A percentile compares a stretch with the other conserved stretches of the same genome.
phyloP scores from a whole-genome alignment of 2,329 filamentous ascomycete species.

The Fusarium denticulatum region DNA sequence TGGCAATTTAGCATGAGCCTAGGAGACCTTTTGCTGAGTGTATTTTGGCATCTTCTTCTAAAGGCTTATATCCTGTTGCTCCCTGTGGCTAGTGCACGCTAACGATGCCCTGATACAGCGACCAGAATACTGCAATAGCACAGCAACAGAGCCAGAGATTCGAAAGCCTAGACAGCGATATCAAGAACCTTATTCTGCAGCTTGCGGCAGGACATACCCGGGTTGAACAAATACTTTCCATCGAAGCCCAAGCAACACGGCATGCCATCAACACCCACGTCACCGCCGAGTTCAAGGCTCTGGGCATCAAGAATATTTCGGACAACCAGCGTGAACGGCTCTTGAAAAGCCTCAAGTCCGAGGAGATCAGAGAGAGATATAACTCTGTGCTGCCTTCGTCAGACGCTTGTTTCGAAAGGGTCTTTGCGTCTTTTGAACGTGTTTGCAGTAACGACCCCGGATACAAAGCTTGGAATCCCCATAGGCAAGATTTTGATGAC shows the following conservation, averaged over 20 bases:
- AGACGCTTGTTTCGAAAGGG: not conserved
- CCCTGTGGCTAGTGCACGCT: too few species aligned
- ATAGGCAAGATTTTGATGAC: too few species aligned
- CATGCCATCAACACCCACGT: not conserved
- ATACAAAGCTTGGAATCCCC: not conserved
- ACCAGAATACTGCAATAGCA: not conserved
- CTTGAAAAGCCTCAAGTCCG: not conserved
- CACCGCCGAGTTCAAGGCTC: not conserved
- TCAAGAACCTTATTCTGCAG: not conserved
- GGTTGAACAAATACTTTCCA: not conserved
- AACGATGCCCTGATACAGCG: not conserved
- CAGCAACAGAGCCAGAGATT: not conserved
- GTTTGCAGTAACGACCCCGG: rapidly evolving
- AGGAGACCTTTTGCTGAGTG: too few species aligned
- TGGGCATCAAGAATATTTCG: rapidly evolving
- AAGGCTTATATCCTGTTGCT: too few species aligned
- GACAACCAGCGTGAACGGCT: not conserved
- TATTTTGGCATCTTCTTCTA: too few species aligned
- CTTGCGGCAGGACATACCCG: rapidly evolving
- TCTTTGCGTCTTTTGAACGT: not conserved
- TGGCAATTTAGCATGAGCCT: too few species aligned
- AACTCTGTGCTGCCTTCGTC: rapidly evolving
- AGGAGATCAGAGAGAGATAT: not conserved
- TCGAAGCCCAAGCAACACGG: not conserved
- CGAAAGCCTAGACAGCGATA: too few species aligned